These are phyloP conservation scores for Solanum boliviense DNA, from an alignment of 257 asterid species.

Conservation along the genomic window DNA sequence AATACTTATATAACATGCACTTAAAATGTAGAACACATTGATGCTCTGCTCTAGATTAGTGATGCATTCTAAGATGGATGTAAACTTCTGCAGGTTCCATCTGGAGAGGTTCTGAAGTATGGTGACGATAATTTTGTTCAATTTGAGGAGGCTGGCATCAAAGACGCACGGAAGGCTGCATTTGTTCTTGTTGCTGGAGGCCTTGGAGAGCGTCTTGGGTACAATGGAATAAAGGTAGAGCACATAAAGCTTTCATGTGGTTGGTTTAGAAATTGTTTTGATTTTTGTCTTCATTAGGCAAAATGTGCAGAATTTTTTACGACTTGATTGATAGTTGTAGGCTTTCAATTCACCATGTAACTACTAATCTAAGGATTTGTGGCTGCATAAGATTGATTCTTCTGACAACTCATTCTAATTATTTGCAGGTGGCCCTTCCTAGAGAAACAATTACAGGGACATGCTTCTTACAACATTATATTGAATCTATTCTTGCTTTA, in stretches of 20 bases:
- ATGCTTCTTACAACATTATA: constrained; percentile 83
- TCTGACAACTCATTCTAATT: constrained; percentile 9
- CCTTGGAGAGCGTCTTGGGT: constrained; percentile 99
- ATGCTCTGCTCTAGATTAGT: background rate
- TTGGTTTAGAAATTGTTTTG: background rate
- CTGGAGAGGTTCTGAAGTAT: constrained; percentile 73
- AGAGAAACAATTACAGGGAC: constrained; percentile 70
- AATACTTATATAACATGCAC: background rate
- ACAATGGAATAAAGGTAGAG: constrained; percentile 87
- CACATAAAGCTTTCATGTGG: background rate
- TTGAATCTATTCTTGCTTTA: constrained; percentile 86
- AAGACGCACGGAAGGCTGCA: constrained; percentile 80
- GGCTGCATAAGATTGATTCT: background rate
- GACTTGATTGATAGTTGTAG: background rate
- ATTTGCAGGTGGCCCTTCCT: constrained; percentile 89
- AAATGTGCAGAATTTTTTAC: background rate
- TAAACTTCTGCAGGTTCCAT: constrained; percentile 62
- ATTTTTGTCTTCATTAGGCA: background rate
- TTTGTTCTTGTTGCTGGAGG: constrained; percentile 99
- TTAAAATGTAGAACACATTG: background rate
- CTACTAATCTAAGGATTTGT: background rate
- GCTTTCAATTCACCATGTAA: background rate
- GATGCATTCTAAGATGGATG: background rate
- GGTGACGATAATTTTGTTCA: constrained; percentile 57
- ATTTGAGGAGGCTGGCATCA: constrained; percentile 77